A percentile compares a stretch with the other conserved stretches of the same genome.
Conservation (phyloP, 2,329 filamentous ascomycete genomes). For the Sclerotiophoma versabilis region DNA sequence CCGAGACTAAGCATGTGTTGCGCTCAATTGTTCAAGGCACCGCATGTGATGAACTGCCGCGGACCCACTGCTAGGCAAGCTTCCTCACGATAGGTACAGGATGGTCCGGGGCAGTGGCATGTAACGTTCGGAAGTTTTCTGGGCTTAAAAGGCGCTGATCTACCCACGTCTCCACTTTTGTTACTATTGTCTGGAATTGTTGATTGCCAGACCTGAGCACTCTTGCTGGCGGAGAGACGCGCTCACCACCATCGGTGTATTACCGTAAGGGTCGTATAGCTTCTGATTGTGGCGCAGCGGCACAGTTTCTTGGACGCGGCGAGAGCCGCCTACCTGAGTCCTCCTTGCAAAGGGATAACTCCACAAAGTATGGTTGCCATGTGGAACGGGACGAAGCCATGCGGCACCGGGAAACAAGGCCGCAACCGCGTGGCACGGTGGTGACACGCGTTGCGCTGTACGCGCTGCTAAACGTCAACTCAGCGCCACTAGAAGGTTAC, state of each 20-base stretch:
- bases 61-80: background rate
- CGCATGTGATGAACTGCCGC: background rate
- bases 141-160: background rate
- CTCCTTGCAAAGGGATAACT: background rate
- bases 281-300: background rate
- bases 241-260: background rate
- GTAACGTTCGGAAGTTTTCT: background rate
- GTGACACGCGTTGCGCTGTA: constrained; percentile 7
- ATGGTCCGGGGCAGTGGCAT: background rate
- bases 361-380: background rate
- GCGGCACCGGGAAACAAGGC: background rate
- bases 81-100: background rate
- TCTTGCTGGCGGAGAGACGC: background rate
- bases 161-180: background rate
- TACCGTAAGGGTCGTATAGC: background rate
- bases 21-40: background rate
- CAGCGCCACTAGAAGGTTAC: background rate
- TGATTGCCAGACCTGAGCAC: background rate
- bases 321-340: background rate
- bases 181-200: background rate
- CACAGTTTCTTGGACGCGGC: background rate
- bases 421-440: constrained; percentile 6
- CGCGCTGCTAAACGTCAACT: constrained; percentile 8
- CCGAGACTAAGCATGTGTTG: background rate
- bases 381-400: constrained; percentile 9